A percentile compares a stretch with the other conserved stretches of the same genome.
These are phyloP conservation scores for Solanum rostratum DNA, from an alignment of 257 asterid genomes.

Conservation along the genomic window DNA sequence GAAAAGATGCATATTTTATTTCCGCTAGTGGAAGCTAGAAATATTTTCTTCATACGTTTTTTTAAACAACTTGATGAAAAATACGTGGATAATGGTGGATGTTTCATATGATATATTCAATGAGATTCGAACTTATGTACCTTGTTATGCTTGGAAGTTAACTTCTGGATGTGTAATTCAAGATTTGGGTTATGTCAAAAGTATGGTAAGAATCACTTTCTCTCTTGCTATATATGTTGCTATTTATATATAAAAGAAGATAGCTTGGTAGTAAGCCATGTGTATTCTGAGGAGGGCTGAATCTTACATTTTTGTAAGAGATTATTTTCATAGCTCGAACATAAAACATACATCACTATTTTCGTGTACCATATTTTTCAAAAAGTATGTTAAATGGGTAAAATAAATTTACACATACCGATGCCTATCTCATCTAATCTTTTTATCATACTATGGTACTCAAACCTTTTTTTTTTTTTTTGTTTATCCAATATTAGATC, in stretches of 20 bases:
- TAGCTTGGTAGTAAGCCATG: not conserved
- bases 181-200: slow-evolving; percentile 44
- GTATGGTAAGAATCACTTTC: slow-evolving; percentile 25
- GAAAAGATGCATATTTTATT: slow-evolving; percentile 53
- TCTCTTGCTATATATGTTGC: not conserved
- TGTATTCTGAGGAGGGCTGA: not conserved
- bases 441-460: not conserved
- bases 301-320: not conserved
- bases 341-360: not conserved
- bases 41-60: slow-evolving; percentile 47
- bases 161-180: slow-evolving; percentile 73
- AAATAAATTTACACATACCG: not conserved
- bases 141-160: slow-evolving; percentile 42
- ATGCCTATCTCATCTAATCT: not conserved
- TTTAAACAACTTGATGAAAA: slow-evolving; percentile 31
- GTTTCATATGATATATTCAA: slow-evolving; percentile 40
- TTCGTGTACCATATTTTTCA: not conserved
- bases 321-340: not conserved
- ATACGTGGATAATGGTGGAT: slow-evolving; percentile 53
- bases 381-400: not conserved
- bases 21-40: slow-evolving; percentile 70
- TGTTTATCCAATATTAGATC: not conserved
- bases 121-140: slow-evolving; percentile 22
- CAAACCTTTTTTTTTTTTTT: not conserved
- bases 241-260: not conserved